Evolutionary conservation across 2,329 filamentous ascomycete genomes (phyloP).

Genomic region (Colletotrichum salicis): DNA sequence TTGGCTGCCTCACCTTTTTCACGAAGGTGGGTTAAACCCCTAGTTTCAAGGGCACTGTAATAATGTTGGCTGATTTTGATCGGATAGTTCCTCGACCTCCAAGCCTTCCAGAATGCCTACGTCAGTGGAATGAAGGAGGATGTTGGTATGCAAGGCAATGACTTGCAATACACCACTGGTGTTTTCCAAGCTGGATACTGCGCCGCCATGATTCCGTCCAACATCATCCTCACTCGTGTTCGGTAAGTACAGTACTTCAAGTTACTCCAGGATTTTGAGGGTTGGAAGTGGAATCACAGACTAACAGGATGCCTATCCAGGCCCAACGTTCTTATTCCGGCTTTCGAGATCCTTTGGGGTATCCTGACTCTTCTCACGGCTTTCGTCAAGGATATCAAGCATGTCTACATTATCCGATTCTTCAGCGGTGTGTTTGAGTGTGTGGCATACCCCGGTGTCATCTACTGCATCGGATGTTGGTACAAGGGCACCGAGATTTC

Average conservation of each 20-base stretch:
- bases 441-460: constrained; percentile 17
- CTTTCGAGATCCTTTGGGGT: constrained; percentile 65
- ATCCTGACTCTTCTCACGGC: constrained; percentile 61
- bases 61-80: not conserved
- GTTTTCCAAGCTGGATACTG: constrained; percentile 58
- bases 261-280: fast-evolving
- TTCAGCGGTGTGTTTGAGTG: constrained; percentile 22
- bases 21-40: constrained; percentile 54
- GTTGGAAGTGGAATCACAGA: too few species aligned
- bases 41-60: too few species aligned
- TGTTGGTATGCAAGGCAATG: constrained; percentile 44
- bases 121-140: constrained; percentile 51
- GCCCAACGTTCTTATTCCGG: constrained; percentile 58
- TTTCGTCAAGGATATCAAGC: constrained; percentile 44
- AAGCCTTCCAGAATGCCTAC: constrained; percentile 48
- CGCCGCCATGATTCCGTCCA: constrained; percentile 70
- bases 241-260: constrained; percentile 17
- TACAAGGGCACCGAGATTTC: constrained; percentile 30
- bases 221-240: constrained; percentile 64
- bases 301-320: constrained; percentile 46
- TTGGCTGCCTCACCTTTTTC: constrained; percentile 69
- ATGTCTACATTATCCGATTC: constrained; percentile 44
- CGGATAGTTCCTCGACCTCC: constrained; percentile 9
- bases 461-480: constrained; percentile 27
- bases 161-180: constrained; percentile 63